These are phyloP conservation scores for Ustilago lituana DNA, from an alignment of 1,284 basidiomycete species.

Conservation along the genomic window DNA sequence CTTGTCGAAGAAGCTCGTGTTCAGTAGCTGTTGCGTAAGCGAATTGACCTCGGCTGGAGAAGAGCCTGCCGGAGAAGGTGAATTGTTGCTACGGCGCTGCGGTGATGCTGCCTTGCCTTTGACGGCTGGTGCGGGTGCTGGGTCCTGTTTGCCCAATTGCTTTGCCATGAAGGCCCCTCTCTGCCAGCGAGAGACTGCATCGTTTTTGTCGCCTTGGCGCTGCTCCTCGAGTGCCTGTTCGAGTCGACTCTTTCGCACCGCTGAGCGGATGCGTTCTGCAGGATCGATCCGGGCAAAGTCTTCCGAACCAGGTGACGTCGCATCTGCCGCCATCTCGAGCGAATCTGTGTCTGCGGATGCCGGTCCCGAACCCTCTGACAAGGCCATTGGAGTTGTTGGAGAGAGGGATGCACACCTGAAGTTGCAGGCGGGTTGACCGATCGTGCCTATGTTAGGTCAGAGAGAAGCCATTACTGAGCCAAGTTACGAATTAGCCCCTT, in stretches of 20 bases:
- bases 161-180: conserved; percentile 32
- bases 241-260: conserved; percentile 15
- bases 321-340: background rate
- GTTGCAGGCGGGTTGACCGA: too few species aligned
- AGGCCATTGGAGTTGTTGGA: background rate
- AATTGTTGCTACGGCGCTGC: background rate
- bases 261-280: conserved; percentile 34
- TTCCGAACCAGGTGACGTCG: background rate
- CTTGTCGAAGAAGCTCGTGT: conserved; percentile 40
- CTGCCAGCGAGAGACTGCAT: conserved; percentile 33
- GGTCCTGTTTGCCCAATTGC: conserved; percentile 31
- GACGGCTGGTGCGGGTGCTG: conserved; percentile 30
- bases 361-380: background rate
- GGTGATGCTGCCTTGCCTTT: conserved; percentile 19
- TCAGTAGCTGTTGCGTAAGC: conserved; percentile 24
- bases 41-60: conserved; percentile 18
- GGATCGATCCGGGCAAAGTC: conserved; percentile 35
- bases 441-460: too few species aligned
- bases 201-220: conserved; percentile 35
- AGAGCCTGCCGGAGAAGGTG: background rate
- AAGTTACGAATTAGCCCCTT: too few species aligned
- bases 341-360: background rate
- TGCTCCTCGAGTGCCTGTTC: conserved; percentile 40
- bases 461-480: too few species aligned
- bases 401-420: too few species aligned